phyloP scores from a whole-genome alignment of 352 stramenopile genomes.

The Pythium insidiosum region DNA sequence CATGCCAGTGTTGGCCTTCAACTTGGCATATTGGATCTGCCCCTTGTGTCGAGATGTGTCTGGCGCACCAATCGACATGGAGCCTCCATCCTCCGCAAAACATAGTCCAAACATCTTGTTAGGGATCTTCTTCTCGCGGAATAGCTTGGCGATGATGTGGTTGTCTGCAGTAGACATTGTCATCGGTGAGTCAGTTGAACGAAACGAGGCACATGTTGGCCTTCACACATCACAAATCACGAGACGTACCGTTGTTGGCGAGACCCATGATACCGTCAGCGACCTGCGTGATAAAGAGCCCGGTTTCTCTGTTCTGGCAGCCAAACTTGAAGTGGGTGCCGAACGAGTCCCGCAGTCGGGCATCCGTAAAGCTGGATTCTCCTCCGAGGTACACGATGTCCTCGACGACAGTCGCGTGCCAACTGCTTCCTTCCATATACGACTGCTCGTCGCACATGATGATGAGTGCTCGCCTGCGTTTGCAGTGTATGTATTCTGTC shows the following conservation, averaged over 20 bases:
- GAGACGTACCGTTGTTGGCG: constrained; percentile 37
- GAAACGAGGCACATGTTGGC: too few relatives aligned
- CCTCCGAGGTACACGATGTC: constrained; percentile 76
- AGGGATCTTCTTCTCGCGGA: constrained; percentile 71
- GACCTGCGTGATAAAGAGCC: constrained; percentile 75
- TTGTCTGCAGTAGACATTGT: constrained; percentile 21
- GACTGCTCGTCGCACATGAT: constrained; percentile 21
- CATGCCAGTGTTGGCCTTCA: constrained; percentile 20
- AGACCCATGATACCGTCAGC: constrained; percentile 83
- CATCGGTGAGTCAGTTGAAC: too few relatives aligned
- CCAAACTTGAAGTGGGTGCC: constrained; percentile 78
- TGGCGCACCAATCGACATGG: constrained; percentile 55
- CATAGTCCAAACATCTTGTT: constrained; percentile 76
- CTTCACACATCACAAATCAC: background rate
- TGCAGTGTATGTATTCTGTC: too few relatives aligned
- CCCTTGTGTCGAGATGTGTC: constrained; percentile 42
- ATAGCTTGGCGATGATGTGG: constrained; percentile 70
- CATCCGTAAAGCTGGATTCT: constrained; percentile 36
- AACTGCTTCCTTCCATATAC: constrained; percentile 84
- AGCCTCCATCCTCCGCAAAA: constrained; percentile 56
- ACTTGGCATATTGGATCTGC: constrained; percentile 49
- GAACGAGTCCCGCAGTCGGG: constrained; percentile 42
- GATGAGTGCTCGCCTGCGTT: background rate
- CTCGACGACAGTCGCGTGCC: constrained; percentile 71
- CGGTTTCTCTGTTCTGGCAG: constrained; percentile 66